Evolutionary conservation across 225 moss, liverwort and hornwort genomes (phyloP), one percentile per base, ranked within the genome.

Genomic region (Marchantia polymorpha): DNA sequence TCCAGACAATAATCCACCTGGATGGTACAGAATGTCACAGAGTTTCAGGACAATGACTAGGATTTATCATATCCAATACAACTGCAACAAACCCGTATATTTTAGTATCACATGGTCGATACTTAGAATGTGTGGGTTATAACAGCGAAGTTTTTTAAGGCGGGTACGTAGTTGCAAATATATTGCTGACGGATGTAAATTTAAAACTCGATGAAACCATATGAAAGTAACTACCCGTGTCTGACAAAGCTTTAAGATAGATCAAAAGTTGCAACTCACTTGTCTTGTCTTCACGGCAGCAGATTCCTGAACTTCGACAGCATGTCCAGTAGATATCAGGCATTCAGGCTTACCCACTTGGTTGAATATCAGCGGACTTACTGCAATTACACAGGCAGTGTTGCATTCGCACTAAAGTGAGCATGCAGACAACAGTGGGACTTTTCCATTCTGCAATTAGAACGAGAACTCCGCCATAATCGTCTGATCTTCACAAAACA

Each of bases 291-390:
- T 50, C 50, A 29, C 12, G 12, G 30, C 6, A 65, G 77, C 9
- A 51, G 8, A 12, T 25, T 65, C 64, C 39, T 77, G 0, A 20
- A 8, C 6, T 25, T 51, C 23, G 49, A 77, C 25, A 1, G 64
- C 52, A 17, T 77, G 69, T 66, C 82, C 84, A 69, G 78, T 79
- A 14, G 82, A 84, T 82, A 83, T n/a, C 60, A 86, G 75, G 72
- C 78, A 78, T 63, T 81, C 73, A 17, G 76, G 78, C 29, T 72
- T 60, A 10, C 81, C 86, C 15, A 78, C 12, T 69, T 58, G 74
- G 74, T 80, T 80, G 72, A 83, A 83, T 51, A 73, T 13, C 4
- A 79, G 51, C 47, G 82, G 77, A 22, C 72, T 76, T 61, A 77
- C 85, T 86, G 80, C 82, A 80, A 51, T 74, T 76, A 26, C 13